Base-by-base conservation (phyloP, 106 monocot species). In the Allium fistulosum region DNA sequence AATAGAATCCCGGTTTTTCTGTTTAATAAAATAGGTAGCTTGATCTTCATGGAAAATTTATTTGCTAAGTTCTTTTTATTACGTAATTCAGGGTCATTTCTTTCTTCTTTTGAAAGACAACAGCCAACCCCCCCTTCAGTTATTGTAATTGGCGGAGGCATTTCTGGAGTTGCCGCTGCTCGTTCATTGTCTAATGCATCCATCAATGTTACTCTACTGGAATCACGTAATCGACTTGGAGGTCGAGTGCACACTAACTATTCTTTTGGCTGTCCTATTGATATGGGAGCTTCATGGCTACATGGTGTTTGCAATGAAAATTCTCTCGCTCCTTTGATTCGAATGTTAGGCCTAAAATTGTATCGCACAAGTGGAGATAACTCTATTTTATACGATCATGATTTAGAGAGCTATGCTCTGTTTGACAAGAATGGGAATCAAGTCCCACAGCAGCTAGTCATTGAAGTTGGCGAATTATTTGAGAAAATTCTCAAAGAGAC, bases 261-360 rank as follows among this genome's bases (percentile, higher is more conserved):
- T 77, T 82, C 88, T 51, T 97, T 97, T 78, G 88, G 88, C n/a
- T 97, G 88, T 63, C 96, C 96, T 22, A 80, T 97, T 80, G 96
- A 97, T 65, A 86, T 97, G 88, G 96, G 96, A 70, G 96, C 96
- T 61, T 92, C 92, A 72, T 97, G 96, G 95, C 75, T 97, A 58
- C 96, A 97, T 78, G 96, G 96, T 67, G 91, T 85, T 58, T 97
- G 96, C 78, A 89, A 97, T 80, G 92, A 97, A 68, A 97, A 97
- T 76, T 86, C 96, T 13, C 58, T 97, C 59, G 96, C 96, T 69
- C 96, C 96, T 55, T 73, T 97, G 16, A 91, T 97, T 77, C 81
- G 96, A 17, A 15, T 75, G 65, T 80, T 97, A 10, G 84, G 84
- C 46, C 80, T 97, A 57, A 84, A 69, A 72, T 75, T 97, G 66